Evolutionary conservation across 441 rosid species (phyloP).

Genomic region (Caryocar brasiliense): DNA sequence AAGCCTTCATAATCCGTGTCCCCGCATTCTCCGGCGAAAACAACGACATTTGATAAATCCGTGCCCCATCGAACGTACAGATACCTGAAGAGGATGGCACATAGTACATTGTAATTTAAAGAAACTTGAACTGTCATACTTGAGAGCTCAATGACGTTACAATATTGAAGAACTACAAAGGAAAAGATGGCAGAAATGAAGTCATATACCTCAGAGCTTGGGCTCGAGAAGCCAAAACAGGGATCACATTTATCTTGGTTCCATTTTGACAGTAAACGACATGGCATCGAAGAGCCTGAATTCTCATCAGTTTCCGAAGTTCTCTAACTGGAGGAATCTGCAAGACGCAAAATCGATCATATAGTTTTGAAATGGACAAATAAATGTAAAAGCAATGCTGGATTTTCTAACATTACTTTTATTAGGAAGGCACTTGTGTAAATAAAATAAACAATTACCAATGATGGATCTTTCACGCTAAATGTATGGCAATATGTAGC

Average conservation of each 20-base stretch:
- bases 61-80: constrained; percentile 62
- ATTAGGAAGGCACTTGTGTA: neutral
- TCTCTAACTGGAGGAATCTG: constrained; percentile 64
- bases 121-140: no score
- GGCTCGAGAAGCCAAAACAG: constrained; percentile 71
- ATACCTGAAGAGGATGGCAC: constrained; percentile 38
- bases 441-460: constrained; percentile 27
- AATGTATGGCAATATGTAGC: constrained; percentile 55
- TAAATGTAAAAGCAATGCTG: neutral
- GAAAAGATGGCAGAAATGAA: no score
- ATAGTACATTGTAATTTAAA: neutral
- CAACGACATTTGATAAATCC: constrained; percentile 44
- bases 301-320: constrained; percentile 66
- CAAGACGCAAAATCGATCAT: constrained; percentile 3
- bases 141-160: no score
- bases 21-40: constrained; percentile 64
- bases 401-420: neutral
- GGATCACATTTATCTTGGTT: constrained; percentile 54
- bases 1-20: constrained; percentile 73
- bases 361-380: neutral
- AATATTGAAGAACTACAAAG: no score
- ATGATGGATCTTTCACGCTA: constrained; percentile 42
- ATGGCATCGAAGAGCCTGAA: constrained; percentile 71
- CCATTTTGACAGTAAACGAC: constrained; percentile 58
- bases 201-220: constrained; percentile 71